Conservation (phyloP, 768 basidiomycete genomes). For the Cystofilobasidium macerans region DNA sequence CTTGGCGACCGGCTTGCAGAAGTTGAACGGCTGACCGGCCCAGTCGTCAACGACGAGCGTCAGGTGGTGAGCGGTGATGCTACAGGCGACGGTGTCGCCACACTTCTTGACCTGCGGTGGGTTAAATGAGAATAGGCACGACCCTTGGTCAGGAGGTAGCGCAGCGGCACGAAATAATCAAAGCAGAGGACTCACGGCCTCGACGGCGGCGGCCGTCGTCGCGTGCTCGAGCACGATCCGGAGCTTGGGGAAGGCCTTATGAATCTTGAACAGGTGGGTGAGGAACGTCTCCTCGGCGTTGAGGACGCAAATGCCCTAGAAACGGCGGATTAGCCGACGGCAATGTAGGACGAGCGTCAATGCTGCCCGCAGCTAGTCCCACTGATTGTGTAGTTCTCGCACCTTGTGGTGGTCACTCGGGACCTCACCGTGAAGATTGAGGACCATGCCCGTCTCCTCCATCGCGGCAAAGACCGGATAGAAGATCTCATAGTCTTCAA, state of each 20-base stretch:
- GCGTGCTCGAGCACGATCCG: slow-evolving; percentile 96
- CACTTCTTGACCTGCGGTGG: slow-evolving; percentile 36
- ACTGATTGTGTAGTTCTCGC: slow-evolving; percentile 3
- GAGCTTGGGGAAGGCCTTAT: slow-evolving; percentile 70
- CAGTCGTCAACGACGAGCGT: slow-evolving; percentile 89
- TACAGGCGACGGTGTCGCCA: slow-evolving; percentile 78
- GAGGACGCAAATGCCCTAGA: slow-evolving; percentile 75
- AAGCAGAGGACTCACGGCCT: slow-evolving; percentile 58
- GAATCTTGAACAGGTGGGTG: slow-evolving; percentile 70
- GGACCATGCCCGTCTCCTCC: slow-evolving; percentile 84
- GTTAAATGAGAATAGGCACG: neutral
- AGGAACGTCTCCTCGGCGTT: slow-evolving; percentile 88
- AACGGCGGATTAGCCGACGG: neutral
- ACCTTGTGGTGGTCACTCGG: slow-evolving; percentile 66
- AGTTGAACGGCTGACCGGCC: slow-evolving; percentile 89
- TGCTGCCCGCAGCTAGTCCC: neutral
- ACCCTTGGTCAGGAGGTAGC: neutral
- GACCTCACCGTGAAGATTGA: slow-evolving; percentile 94
- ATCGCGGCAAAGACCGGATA: slow-evolving; percentile 88
- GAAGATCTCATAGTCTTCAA: slow-evolving; percentile 87
- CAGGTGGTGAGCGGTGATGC: slow-evolving; percentile 94
- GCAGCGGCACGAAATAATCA: neutral
- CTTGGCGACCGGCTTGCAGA: slow-evolving; percentile 97
- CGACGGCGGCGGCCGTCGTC: slow-evolving; percentile 81
- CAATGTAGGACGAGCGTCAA: no score